These are phyloP conservation scores for Aspergillus cristatus DNA, from an alignment of 495 filamentous ascomycete species.

Conservation along the genomic window DNA sequence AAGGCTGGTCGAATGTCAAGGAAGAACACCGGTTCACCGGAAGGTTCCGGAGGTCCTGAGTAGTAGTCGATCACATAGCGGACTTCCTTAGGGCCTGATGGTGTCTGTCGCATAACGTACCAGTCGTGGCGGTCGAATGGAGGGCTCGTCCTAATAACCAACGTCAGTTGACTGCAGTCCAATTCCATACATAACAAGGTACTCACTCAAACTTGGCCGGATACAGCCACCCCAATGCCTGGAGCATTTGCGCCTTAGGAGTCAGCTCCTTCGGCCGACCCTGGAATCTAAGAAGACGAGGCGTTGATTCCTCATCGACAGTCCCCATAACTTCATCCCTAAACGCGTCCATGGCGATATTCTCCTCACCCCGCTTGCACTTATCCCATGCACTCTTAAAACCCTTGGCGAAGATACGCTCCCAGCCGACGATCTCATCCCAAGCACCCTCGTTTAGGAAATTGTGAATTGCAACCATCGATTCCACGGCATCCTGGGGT, in stretches of 20 bases:
- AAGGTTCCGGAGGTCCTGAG: slow-evolving; percentile 73
- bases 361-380: slow-evolving; percentile 65
- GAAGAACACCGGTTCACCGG: slow-evolving; percentile 91
- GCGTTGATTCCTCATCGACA: slow-evolving; percentile 37
- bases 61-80: slow-evolving; percentile 99
- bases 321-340: slow-evolving; percentile 31
- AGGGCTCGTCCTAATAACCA: slow-evolving; percentile 54
- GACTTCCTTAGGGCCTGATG: slow-evolving; percentile 61
- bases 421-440: slow-evolving; percentile 88
- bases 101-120: slow-evolving; percentile 66
- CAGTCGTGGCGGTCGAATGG: slow-evolving; percentile 99
- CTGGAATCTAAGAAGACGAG: slow-evolving; percentile 75
- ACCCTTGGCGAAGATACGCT: slow-evolving; percentile 70
- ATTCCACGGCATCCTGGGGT: slow-evolving; percentile 84
- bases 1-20: slow-evolving; percentile 92
- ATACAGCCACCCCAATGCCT: slow-evolving; percentile 65
- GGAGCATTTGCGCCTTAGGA: slow-evolving; percentile 76
- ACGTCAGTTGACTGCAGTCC: background rate
- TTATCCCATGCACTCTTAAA: slow-evolving; percentile 61
- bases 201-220: slow-evolving; percentile 68
- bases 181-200: slow-evolving; percentile 5
- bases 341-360: slow-evolving; percentile 30
- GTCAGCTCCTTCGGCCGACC: slow-evolving; percentile 82
- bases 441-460: slow-evolving; percentile 97
- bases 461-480: slow-evolving; percentile 96